Percentiles rank a stretch among this genome's conserved stretches.
Evolutionary conservation across 108 stramenopile genomes (phyloP).

Genomic region (Mediolabrus comicus): DNA sequence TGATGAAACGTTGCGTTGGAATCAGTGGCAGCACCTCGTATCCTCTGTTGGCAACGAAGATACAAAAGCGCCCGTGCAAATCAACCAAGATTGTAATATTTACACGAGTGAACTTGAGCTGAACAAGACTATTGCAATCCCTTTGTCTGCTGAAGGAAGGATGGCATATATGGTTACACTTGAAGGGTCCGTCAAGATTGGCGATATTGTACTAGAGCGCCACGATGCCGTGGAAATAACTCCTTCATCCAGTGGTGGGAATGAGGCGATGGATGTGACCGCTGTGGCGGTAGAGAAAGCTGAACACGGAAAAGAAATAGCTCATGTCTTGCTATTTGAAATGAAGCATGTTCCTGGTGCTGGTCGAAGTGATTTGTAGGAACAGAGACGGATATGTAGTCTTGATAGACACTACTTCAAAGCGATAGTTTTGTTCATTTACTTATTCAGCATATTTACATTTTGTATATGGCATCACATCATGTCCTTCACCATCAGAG

Average conservation of each 20-base stretch:
- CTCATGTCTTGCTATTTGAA: slow-evolving; percentile 56
- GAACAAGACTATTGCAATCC: slow-evolving; percentile 22
- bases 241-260: slow-evolving; percentile 16
- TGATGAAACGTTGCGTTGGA: slow-evolving; percentile 8
- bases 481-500: too few species aligned
- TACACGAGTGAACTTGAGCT: slow-evolving; percentile 68
- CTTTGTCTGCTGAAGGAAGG: slow-evolving; percentile 23
- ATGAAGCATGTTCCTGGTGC: slow-evolving; percentile 36
- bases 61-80: slow-evolving; percentile 55
- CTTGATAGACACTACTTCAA: not conserved
- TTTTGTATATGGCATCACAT: too few species aligned
- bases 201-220: slow-evolving; percentile 24
- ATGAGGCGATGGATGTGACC: slow-evolving; percentile 26
- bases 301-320: slow-evolving; percentile 41
- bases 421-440: too few species aligned
- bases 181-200: slow-evolving; percentile 59
- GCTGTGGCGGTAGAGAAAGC: slow-evolving; percentile 42
- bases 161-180: slow-evolving; percentile 78
- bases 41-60: slow-evolving; percentile 37
- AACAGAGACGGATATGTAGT: too few species aligned
- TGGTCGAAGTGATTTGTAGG: slow-evolving; percentile 47
- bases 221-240: slow-evolving; percentile 62
- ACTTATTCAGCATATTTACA: too few species aligned
- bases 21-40: slow-evolving; percentile 66
- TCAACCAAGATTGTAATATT: slow-evolving; percentile 66